Evolutionary conservation across 495 filamentous ascomycete species (phyloP).

Genomic region (Aspergillus incahuasiensis): DNA sequence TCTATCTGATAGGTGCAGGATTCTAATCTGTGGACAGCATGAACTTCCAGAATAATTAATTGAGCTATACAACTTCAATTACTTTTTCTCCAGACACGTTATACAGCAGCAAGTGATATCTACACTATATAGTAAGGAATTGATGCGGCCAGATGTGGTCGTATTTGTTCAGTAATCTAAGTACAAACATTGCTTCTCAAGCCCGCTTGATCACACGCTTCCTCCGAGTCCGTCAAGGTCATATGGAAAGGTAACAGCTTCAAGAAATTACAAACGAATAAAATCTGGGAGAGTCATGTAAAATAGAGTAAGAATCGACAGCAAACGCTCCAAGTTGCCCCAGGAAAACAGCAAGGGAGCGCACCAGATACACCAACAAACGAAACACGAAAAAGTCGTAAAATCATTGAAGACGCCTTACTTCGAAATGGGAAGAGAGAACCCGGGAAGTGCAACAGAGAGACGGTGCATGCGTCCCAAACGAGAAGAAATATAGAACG

Average conservation of each 20-base stretch:
- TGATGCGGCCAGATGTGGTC: constrained; percentile 13
- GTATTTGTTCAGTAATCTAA: constrained; percentile 20
- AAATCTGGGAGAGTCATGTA: constrained; percentile 12
- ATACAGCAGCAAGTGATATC: too few species aligned
- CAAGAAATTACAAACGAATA: constrained; percentile 18
- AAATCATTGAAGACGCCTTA: constrained; percentile 22
- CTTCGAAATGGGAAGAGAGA: constrained; percentile 18
- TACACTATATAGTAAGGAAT: too few species aligned
- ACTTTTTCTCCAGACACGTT: too few species aligned
- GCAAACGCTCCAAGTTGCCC: constrained; percentile 18
- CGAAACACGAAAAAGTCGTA: constrained; percentile 18
- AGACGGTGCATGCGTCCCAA: constrained; percentile 6
- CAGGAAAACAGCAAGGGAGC: constrained; percentile 8
- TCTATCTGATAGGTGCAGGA: too few species aligned
- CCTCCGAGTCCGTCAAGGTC: constrained; percentile 13
- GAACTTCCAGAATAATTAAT: too few species aligned
- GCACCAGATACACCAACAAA: constrained; percentile 26
- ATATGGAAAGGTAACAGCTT: constrained; percentile 13
- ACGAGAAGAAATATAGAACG: constrained; percentile 1
- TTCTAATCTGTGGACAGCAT: too few species aligned
- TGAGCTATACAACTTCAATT: too few species aligned
- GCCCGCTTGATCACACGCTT: constrained; percentile 25
- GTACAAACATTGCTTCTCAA: constrained; percentile 25
- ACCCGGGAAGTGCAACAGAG: constrained; percentile 15
- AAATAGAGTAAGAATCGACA: constrained; percentile 9